These are phyloP conservation scores for Volvox carteri DNA, from an alignment of 163 green algal genomes.

Conservation along the genomic window DNA sequence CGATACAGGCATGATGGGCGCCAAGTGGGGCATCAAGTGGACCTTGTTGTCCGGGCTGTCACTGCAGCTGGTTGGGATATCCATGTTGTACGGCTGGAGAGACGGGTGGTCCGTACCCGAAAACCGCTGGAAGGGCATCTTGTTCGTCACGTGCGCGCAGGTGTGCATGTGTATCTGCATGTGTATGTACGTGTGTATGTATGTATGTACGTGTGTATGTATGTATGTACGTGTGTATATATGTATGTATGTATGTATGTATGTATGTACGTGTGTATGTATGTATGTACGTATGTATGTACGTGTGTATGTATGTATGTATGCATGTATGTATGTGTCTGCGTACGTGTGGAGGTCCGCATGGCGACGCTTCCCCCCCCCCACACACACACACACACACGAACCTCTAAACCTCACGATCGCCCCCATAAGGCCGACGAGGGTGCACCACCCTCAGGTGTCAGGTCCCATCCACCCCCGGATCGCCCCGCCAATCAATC, in stretches of 20 bases:
- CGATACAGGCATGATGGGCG: constrained; percentile 55
- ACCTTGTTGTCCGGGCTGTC: constrained; percentile 84
- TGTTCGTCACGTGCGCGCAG: constrained; percentile 80
- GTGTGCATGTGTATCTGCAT: neutral
- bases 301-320: neutral
- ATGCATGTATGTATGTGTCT: neutral
- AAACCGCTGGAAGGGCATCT: constrained; percentile 71
- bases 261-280: neutral
- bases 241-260: neutral
- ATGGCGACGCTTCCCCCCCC: neutral
- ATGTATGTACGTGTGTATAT: neutral
- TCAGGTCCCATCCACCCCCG: too few relatives aligned
- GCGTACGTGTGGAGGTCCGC: neutral
- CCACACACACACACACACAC: neutral
- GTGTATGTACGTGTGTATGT: neutral
- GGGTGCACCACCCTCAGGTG: neutral
- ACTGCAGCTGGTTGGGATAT: constrained; percentile 83
- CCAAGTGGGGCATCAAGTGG: constrained; percentile 84
- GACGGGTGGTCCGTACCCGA: constrained; percentile 49
- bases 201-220: neutral
- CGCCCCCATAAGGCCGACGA: neutral
- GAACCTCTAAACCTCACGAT: neutral
- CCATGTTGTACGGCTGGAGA: constrained; percentile 86
- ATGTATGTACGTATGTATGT: neutral
- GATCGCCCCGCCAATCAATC: neutral